Conservation (phyloP, 306 rosid genomes). For the Lathyrus sativus region DNA sequence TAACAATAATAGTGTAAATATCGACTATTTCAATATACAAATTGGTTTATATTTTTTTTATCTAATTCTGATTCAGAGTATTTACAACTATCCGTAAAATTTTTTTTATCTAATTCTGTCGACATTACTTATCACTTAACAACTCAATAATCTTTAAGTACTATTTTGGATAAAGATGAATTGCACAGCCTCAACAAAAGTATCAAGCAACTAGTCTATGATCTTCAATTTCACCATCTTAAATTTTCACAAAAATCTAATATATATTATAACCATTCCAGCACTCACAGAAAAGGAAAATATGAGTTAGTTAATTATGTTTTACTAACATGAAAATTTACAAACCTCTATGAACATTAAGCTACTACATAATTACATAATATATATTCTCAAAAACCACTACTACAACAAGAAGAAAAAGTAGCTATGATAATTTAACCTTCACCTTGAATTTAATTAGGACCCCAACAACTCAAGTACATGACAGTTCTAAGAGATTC, state of each 20-base stretch:
- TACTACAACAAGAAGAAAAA: not conserved
- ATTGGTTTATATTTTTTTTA: too few species aligned
- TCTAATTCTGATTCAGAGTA: too few species aligned
- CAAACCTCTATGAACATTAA: slow-evolving; percentile 30
- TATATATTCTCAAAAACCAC: slow-evolving; percentile 15
- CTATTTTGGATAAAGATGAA: slow-evolving; percentile 37
- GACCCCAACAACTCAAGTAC: slow-evolving; percentile 69
- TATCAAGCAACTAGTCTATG: not conserved
- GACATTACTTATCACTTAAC: too few species aligned
- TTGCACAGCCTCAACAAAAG: not conserved
- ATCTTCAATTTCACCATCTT: not conserved
- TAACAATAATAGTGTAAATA: too few species aligned
- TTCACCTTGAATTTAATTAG: slow-evolving; percentile 30
- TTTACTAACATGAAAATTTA: not conserved
- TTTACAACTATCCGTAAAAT: too few species aligned
- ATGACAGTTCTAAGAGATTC: slow-evolving; percentile 66
- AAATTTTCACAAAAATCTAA: not conserved
- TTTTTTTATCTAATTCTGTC: too few species aligned
- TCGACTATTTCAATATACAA: too few species aligned
- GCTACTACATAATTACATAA: slow-evolving; percentile 19
- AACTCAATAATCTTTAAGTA: not conserved
- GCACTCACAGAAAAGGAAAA: slow-evolving; percentile 9
- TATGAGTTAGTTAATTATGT: not conserved
- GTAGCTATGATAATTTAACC: not conserved
- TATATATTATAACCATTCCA: not conserved